These are phyloP conservation scores for Zostera marina DNA, from an alignment of 116 monocot genomes.

Conservation along the genomic window DNA sequence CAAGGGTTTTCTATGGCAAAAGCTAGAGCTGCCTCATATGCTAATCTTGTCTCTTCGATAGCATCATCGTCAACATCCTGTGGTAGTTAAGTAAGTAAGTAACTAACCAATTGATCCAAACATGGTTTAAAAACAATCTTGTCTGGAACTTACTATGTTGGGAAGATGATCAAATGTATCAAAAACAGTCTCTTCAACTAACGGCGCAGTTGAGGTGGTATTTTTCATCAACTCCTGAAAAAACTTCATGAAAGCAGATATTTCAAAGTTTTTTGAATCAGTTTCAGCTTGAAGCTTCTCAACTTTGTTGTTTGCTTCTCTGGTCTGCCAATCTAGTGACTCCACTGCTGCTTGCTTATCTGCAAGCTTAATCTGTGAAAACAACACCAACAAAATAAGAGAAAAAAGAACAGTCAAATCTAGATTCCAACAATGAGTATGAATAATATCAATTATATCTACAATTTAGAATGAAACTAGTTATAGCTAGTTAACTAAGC, in stretches of 20 bases:
- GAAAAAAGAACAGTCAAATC: background rate
- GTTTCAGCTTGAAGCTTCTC: slow-evolving; percentile 56
- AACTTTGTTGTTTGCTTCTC: slow-evolving; percentile 44
- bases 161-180: slow-evolving; percentile 27
- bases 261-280: slow-evolving; percentile 40
- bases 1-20: slow-evolving; percentile 42
- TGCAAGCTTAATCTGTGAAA: slow-evolving; percentile 64
- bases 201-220: slow-evolving; percentile 15
- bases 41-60: slow-evolving; percentile 53
- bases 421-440: background rate
- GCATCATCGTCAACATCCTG: slow-evolving; percentile 44
- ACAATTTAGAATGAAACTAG: background rate
- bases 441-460: background rate
- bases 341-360: slow-evolving; percentile 88
- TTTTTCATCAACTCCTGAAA: slow-evolving; percentile 45
- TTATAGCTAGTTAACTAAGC: background rate
- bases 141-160: slow-evolving; percentile 33
- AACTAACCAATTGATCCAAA: background rate
- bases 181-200: slow-evolving; percentile 20
- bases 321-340: slow-evolving; percentile 65
- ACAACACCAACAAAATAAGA: background rate
- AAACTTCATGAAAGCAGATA: slow-evolving; percentile 35
- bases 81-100: background rate
- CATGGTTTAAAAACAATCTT: background rate
- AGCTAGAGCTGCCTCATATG: slow-evolving; percentile 37